A percentile compares a stretch with the other conserved stretches of the same genome.
These are phyloP conservation scores for Suillus americanus DNA, from an alignment of 768 basidiomycete genomes.

Conservation along the genomic window DNA sequence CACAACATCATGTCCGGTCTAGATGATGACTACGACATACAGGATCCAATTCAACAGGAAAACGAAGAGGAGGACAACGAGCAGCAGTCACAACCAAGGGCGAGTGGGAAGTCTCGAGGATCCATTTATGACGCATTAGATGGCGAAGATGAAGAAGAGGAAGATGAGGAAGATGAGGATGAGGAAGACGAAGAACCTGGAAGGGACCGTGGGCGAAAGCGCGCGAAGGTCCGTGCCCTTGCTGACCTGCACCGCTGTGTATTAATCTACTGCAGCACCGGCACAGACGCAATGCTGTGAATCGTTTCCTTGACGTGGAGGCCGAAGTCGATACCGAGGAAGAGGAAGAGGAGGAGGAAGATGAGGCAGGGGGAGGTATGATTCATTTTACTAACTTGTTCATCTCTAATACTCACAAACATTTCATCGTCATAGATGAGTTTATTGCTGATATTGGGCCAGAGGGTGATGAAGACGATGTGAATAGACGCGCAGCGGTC, in stretches of 20 bases:
- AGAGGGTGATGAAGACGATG: constrained; percentile 67
- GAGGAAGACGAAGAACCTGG: constrained; percentile 58
- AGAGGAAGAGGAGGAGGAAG: constrained; percentile 89
- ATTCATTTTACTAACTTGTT: neutral
- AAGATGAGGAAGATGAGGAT: constrained; percentile 53
- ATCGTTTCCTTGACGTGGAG: constrained; percentile 92
- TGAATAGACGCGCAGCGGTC: constrained; percentile 47
- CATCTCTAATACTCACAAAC: constrained; percentile 5
- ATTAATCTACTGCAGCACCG: constrained; percentile 44
- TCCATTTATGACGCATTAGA: constrained; percentile 38
- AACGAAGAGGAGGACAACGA: constrained; percentile 43
- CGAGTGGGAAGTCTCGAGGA: constrained; percentile 26
- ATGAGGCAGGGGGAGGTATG: constrained; percentile 62
- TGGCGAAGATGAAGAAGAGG: constrained; percentile 41
- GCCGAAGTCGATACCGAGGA: constrained; percentile 97
- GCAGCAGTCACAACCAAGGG: constrained; percentile 22
- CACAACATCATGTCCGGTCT: constrained; percentile 39
- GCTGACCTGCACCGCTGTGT: constrained; percentile 8
- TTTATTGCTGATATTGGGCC: constrained; percentile 64
- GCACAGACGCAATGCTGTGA: constrained; percentile 63
- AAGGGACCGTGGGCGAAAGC: constrained; percentile 51
- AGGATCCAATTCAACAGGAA: constrained; percentile 27
- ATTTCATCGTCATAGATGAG: constrained; percentile 43
- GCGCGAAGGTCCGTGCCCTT: constrained; percentile 51
- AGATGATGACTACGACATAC: constrained; percentile 36